Conservation (phyloP, 805 yeast genomes). For the Starmerella davenportii region DNA sequence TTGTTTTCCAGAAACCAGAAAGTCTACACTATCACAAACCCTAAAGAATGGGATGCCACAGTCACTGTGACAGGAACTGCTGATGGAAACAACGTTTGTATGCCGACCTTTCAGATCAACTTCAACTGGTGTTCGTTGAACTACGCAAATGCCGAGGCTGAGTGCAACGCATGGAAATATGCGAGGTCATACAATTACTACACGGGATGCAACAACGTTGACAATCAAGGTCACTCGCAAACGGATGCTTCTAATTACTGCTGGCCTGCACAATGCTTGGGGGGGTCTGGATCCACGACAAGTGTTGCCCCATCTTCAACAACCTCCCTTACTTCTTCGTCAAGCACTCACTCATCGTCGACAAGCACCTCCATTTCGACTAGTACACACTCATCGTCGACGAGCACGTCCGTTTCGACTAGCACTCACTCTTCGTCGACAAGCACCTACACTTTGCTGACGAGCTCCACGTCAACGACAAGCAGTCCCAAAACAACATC, state of each 20-base stretch:
- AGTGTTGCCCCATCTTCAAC: neutral
- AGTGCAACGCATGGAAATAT: neutral
- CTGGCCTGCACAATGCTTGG: neutral
- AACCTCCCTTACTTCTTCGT: neutral
- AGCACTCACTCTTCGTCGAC: neutral
- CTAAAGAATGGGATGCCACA: neutral
- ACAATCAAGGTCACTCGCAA: neutral
- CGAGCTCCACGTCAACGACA: neutral
- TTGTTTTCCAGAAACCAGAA: neutral
- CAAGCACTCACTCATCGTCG: neutral
- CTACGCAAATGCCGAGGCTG: neutral
- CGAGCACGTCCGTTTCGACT: too few relatives aligned
- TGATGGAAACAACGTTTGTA: neutral
- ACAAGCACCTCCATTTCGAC: neutral
- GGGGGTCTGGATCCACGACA: neutral
- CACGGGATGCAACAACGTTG: neutral
- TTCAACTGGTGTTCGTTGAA: neutral
- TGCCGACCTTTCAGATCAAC: neutral
- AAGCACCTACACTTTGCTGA: neutral
- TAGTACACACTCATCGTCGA: too few relatives aligned
- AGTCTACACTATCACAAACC: neutral
- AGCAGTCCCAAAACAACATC: neutral
- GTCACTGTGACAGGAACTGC: neutral
- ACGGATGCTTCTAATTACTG: neutral
- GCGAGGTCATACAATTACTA: neutral